These are phyloP conservation scores for Aspergillus udagawae DNA, from an alignment of 2,329 filamentous ascomycete genomes.

Conservation along the genomic window DNA sequence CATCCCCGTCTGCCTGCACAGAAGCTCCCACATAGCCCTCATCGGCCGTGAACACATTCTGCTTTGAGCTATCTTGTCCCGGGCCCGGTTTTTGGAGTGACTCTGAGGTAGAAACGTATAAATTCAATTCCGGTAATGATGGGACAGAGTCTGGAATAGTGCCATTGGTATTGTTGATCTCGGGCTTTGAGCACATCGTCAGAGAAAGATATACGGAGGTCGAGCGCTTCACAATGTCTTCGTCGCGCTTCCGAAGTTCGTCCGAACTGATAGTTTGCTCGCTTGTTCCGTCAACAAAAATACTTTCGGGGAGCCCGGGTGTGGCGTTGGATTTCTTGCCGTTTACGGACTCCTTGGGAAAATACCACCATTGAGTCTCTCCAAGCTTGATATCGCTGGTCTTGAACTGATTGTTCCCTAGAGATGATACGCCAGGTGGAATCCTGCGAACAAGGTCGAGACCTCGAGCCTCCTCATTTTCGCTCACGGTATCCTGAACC, in stretches of 20 bases:
- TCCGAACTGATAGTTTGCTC: background rate
- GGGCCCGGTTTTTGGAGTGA: slow-evolving; percentile 66
- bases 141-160: slow-evolving; percentile 26
- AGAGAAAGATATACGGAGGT: slow-evolving; percentile 72
- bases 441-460: slow-evolving; percentile 55
- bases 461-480: slow-evolving; percentile 28
- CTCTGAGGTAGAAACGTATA: slow-evolving; percentile 69
- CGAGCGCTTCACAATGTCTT: slow-evolving; percentile 26
- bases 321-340: slow-evolving; percentile 37
- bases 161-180: slow-evolving; percentile 45
- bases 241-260: slow-evolving; percentile 17
- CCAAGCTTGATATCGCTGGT: slow-evolving; percentile 61
- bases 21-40: slow-evolving; percentile 67
- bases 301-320: slow-evolving; percentile 28
- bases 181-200: slow-evolving; percentile 79
- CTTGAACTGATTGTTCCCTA: slow-evolving; percentile 63
- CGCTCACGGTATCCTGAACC: slow-evolving; percentile 26
- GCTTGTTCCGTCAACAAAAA: slow-evolving; percentile 22
- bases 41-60: slow-evolving; percentile 50
- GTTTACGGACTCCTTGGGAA: slow-evolving; percentile 55
- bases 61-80: slow-evolving; percentile 39
- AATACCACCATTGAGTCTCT: slow-evolving; percentile 59
- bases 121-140: slow-evolving; percentile 65
- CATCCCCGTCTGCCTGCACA: slow-evolving; percentile 58
- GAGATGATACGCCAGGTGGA: slow-evolving; percentile 44